Conservation (phyloP, 2,329 filamentous ascomycete species). For the Botrytis pseudocinerea region DNA sequence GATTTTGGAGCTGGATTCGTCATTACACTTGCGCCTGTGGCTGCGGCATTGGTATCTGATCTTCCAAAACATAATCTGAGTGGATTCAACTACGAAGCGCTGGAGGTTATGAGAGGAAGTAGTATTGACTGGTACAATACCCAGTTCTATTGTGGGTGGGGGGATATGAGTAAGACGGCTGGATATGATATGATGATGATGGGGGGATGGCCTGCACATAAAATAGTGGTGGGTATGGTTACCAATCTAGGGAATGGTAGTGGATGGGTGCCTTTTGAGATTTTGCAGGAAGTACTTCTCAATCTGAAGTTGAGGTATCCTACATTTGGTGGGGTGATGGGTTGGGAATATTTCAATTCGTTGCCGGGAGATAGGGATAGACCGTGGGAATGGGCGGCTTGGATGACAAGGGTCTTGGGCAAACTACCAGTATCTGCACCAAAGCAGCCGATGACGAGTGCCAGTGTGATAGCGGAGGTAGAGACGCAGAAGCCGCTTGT, state of each 20-base stretch:
- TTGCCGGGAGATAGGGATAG: constrained; percentile 60
- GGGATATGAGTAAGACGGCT: constrained; percentile 41
- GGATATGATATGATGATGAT: constrained; percentile 56
- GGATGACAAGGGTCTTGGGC: constrained; percentile 49
- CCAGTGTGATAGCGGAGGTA: background rate
- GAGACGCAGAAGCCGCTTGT: constrained; percentile 1
- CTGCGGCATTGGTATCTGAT: constrained; percentile 64
- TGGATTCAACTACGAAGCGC: constrained; percentile 76
- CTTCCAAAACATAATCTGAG: constrained; percentile 66
- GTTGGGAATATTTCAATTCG: constrained; percentile 94
- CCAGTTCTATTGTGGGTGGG: constrained; percentile 91
- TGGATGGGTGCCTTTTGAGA: constrained; percentile 62
- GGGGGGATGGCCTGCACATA: constrained; percentile 69
- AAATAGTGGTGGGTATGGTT: constrained; percentile 77
- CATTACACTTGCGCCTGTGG: constrained; percentile 80
- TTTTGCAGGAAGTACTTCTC: constrained; percentile 57
- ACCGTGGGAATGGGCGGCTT: constrained; percentile 78
- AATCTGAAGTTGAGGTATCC: constrained; percentile 60
- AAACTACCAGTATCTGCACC: background rate
- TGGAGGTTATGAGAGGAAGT: constrained; percentile 66
- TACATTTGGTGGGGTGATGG: constrained; percentile 83
- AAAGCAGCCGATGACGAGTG: background rate
- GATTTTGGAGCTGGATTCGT: constrained; percentile 73
- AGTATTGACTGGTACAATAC: constrained; percentile 84
- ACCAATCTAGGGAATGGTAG: constrained; percentile 75